Conservation (phyloP, 805 yeast species). For the Nakazawaea anatomiae region DNA sequence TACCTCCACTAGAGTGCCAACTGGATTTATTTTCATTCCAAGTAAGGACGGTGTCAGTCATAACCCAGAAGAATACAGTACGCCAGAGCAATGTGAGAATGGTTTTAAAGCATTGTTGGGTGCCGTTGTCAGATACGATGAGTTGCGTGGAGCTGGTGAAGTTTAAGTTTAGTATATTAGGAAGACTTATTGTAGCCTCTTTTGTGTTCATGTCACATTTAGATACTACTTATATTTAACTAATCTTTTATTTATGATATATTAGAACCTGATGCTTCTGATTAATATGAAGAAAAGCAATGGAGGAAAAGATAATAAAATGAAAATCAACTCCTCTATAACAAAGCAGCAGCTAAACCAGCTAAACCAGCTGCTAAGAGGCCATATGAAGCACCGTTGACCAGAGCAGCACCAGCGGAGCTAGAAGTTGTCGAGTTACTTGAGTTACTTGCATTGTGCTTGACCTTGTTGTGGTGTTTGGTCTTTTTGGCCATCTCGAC, state of each 20-base stretch:
- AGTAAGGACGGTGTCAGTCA: slow-evolving; percentile 62
- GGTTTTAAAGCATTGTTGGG: slow-evolving; percentile 55
- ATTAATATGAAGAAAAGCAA: not conserved
- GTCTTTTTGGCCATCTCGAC: slow-evolving; percentile 10
- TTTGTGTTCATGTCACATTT: too few species aligned
- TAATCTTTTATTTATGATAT: too few species aligned
- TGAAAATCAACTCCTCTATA: not conserved
- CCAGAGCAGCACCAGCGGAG: slow-evolving; percentile 10
- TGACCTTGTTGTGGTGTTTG: not conserved
- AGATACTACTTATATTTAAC: too few species aligned
- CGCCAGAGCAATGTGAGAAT: slow-evolving; percentile 57
- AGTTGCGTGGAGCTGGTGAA: slow-evolving; percentile 17
- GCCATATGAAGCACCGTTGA: slow-evolving; percentile 8
- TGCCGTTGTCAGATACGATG: slow-evolving; percentile 37
- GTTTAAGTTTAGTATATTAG: not conserved
- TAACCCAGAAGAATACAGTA: slow-evolving; percentile 59
- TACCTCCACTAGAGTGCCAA: slow-evolving; percentile 51
- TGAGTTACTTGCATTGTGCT: slow-evolving; percentile 9
- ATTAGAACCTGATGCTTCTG: too few species aligned
- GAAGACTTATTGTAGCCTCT: too few species aligned
- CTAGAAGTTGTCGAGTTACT: slow-evolving; percentile 7
- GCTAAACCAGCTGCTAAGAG: slow-evolving; percentile 9
- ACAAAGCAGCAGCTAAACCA: slow-evolving; percentile 16
- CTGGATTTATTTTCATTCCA: slow-evolving; percentile 73
- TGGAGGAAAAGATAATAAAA: not conserved